Base-by-base conservation (phyloP, 2,329 filamentous ascomycete genomes). In the Myriangium duriaei region DNA sequence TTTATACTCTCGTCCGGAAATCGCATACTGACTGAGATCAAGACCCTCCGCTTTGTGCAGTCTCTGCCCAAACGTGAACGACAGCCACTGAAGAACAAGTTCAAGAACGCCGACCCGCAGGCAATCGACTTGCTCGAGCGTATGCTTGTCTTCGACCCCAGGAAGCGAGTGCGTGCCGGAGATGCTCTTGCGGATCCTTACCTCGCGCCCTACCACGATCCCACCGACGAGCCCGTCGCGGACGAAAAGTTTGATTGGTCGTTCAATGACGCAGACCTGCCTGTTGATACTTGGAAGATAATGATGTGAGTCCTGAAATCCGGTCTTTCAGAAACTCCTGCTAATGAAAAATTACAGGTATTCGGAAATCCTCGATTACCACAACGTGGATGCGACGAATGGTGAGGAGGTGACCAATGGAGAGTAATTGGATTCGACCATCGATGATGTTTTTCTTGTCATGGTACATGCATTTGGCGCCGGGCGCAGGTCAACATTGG, bases 211-310 rank as follows among this genome's bases (percentile, higher is more conserved):
- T 98, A 98, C 67, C 91, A 98, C 63, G 91, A 98, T 57, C 87
- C 91, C 6, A 91, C 83, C 31, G 91, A 98, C 55, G 91, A 98
- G 68, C 91, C 91, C 1, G 79, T 86, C 11, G 84, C 91, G 14
- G 84, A 94, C 44, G 87, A 95, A 68, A 95, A 94, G 66, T 98
- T 98, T 53, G 91, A 98, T 59, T 98, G 91, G 91, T 95, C 87
- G 38, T 98, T 98, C 66, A 96, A 96, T 60, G 91, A 98, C 52
- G 91, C 88, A 33, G 91, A 98, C 57, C 68, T 98, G 41, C 88
- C 91, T 1, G 87, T 96, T 35, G 91, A 98, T 57, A 94, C 87
- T n/a, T 98, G 91, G 91, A 98, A 98, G 69, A 95, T 98, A 58
- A 98, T 96, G 91, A 98, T 98, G 91, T 94, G 71, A 56, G 81